Evolutionary conservation across 345 rosid genomes (phyloP).

Genomic region (Stellera chamaejasme): DNA sequence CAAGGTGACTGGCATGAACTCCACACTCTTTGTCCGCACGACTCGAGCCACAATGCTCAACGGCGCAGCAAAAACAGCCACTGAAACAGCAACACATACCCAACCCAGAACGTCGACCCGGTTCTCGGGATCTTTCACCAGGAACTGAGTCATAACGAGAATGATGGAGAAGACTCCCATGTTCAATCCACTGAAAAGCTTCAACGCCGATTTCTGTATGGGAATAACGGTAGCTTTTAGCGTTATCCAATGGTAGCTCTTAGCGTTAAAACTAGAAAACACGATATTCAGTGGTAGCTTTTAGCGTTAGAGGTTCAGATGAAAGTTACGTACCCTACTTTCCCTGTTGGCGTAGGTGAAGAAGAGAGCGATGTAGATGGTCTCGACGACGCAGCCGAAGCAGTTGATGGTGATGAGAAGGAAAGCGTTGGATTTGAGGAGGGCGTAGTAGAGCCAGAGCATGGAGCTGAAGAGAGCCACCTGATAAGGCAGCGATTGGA

Average conservation of each 20-base stretch:
- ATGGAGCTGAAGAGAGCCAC: slow-evolving; percentile 83
- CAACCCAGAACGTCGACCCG: slow-evolving; percentile 57
- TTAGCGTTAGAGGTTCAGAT: too few species aligned
- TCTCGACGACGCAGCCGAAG: slow-evolving; percentile 69
- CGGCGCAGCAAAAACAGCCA: slow-evolving; percentile 78
- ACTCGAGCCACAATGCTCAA: slow-evolving; percentile 47
- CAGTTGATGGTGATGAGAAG: slow-evolving; percentile 83
- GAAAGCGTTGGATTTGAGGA: slow-evolving; percentile 39
- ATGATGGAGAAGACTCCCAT: slow-evolving; percentile 43
- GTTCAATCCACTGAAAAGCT: slow-evolving; percentile 40
- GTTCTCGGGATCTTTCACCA: slow-evolving; percentile 5
- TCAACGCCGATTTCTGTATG: slow-evolving; percentile 54
- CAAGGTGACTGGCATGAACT: slow-evolving; percentile 82
- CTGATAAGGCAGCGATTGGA: slow-evolving; percentile 74
- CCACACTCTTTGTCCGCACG: slow-evolving; percentile 71
- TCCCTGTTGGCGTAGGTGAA: slow-evolving; percentile 47
- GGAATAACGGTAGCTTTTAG: too few species aligned
- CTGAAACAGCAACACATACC: slow-evolving; percentile 64
- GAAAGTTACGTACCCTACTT: slow-evolving; percentile 29
- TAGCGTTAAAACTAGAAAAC: too few species aligned
- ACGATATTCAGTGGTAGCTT: too few species aligned
- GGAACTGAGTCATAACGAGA: slow-evolving; percentile 33
- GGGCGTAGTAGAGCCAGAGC: slow-evolving; percentile 91
- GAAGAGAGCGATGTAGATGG: slow-evolving; percentile 55
- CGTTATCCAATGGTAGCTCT: too few species aligned